A percentile compares a stretch with the other conserved stretches of the same genome.
phyloP scores from a whole-genome alignment of 83 land plant genomes.

The Picea abies region DNA sequence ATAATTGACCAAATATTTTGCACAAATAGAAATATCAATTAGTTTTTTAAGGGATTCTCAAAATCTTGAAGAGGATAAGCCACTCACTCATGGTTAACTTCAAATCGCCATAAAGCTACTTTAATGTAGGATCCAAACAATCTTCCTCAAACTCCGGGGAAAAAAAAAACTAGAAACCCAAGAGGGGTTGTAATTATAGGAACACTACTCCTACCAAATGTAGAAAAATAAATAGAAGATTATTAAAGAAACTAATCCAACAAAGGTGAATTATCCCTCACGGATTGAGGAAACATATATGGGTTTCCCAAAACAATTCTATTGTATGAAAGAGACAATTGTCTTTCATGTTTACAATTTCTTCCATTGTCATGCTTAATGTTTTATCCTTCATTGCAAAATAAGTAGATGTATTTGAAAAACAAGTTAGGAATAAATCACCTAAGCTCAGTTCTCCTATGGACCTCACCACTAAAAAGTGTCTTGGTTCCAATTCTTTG shows the following conservation, averaged over 20 bases:
- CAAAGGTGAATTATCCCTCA: conserved; percentile 23
- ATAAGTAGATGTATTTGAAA: too few species aligned
- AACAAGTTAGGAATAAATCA: too few species aligned
- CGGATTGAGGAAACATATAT: conserved; percentile 61
- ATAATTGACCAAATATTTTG: conserved; percentile 73
- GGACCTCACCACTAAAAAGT: too few species aligned
- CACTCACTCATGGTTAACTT: conserved; percentile 56
- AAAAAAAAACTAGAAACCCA: conserved; percentile 78
- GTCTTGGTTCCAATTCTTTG: too few species aligned
- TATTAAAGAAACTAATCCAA: conserved; percentile 56
- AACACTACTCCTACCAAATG: conserved; percentile 27
- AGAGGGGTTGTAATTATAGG: conserved; percentile 34
- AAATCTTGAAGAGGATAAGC: conserved; percentile 81
- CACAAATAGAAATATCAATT: conserved; percentile 62
- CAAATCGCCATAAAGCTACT: conserved; percentile 68
- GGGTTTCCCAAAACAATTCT: conserved; percentile 80
- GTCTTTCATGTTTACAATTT: conserved; percentile 53
- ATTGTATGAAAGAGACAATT: conserved; percentile 68
- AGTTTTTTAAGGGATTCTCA: conserved; percentile 60
- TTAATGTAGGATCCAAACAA: conserved; percentile 57
- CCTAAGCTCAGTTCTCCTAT: background rate
- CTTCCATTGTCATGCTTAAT: conserved; percentile 46
- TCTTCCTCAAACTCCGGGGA: conserved; percentile 60
- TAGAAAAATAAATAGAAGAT: conserved; percentile 35
- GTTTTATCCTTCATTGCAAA: conserved; percentile 56